phyloP scores from a whole-genome alignment of 108 stramenopile genomes.

The Pseudonitzschia multiseries region DNA sequence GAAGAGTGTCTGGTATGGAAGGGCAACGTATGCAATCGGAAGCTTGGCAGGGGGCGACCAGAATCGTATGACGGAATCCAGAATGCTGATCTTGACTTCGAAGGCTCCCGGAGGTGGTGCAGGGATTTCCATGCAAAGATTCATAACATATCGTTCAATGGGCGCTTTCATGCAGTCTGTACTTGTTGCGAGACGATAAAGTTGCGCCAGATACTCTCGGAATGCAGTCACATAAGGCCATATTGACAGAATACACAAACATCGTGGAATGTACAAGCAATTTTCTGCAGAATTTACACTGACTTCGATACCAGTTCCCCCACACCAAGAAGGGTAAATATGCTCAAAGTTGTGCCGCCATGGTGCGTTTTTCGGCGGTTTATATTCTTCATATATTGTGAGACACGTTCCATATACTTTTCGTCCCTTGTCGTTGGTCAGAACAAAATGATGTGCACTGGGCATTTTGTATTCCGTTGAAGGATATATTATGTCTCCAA shows the following conservation, averaged over 20 bases:
- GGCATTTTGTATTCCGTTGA: slow-evolving; percentile 69
- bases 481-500: slow-evolving; percentile 66
- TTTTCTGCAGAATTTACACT: slow-evolving; percentile 31
- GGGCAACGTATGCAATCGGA: slow-evolving; percentile 92
- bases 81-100: slow-evolving; percentile 78
- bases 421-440: slow-evolving; percentile 79
- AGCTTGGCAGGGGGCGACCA: slow-evolving; percentile 94
- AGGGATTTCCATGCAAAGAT: slow-evolving; percentile 94
- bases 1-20: slow-evolving; percentile 88
- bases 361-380: slow-evolving; percentile 28
- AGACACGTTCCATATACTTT: slow-evolving; percentile 85
- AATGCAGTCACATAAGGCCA: slow-evolving; percentile 94
- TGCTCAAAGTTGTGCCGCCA: neutral
- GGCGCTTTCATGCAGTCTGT: slow-evolving; percentile 87
- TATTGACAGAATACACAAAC: slow-evolving; percentile 90
- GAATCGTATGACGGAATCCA: slow-evolving; percentile 79
- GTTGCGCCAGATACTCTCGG: slow-evolving; percentile 86
- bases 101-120: slow-evolving; percentile 94
- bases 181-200: slow-evolving; percentile 90
- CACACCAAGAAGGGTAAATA: slow-evolving; percentile 20
- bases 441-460: slow-evolving; percentile 80
- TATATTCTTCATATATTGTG: slow-evolving; percentile 83
- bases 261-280: slow-evolving; percentile 79
- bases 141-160: slow-evolving; percentile 93
- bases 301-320: slow-evolving; percentile 47